A percentile compares a stretch with the other conserved stretches of the same genome.
Evolutionary conservation across 495 filamentous ascomycete genomes (phyloP).

Genomic region (Hyaloscypha hepaticicola): DNA sequence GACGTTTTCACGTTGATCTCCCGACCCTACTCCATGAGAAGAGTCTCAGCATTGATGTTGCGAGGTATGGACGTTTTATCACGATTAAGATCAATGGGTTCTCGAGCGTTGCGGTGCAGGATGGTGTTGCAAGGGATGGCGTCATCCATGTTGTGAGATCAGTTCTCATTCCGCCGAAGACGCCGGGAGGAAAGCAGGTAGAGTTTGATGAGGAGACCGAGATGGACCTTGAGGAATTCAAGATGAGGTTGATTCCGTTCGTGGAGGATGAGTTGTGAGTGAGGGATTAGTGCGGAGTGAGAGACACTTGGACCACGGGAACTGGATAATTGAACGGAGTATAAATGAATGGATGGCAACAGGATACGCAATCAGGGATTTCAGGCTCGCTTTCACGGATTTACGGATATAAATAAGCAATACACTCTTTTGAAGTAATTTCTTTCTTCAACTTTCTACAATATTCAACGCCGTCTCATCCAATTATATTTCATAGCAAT

Average conservation of each 20-base stretch:
- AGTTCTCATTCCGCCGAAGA: conserved; percentile 72
- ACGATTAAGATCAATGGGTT: conserved; percentile 71
- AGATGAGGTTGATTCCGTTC: conserved; percentile 28
- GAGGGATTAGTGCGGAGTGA: neutral
- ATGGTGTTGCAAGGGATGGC: conserved; percentile 70
- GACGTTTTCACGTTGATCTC: conserved; percentile 58
- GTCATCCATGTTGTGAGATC: conserved; percentile 69
- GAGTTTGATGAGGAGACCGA: conserved; percentile 49
- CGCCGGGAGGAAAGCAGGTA: conserved; percentile 32
- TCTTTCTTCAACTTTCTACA: no score
- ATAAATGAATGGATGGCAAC: neutral
- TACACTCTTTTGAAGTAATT: no score
- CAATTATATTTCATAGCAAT: no score
- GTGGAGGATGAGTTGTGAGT: conserved; percentile 28
- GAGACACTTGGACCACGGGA: neutral
- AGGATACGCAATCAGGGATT: no score
- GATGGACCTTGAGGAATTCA: conserved; percentile 63
- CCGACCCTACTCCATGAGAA: conserved; percentile 62
- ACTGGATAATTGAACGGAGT: neutral
- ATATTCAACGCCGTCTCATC: no score
- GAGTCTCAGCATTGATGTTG: conserved; percentile 64
- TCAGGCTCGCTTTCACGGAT: no score
- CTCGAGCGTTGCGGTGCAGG: conserved; percentile 54
- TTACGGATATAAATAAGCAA: no score
- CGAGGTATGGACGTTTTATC: conserved; percentile 58